Evolutionary conservation across 164 flowering plant species (phyloP), one percentile per base, ranked within the genome.

Genomic region (Piper longum): DNA sequence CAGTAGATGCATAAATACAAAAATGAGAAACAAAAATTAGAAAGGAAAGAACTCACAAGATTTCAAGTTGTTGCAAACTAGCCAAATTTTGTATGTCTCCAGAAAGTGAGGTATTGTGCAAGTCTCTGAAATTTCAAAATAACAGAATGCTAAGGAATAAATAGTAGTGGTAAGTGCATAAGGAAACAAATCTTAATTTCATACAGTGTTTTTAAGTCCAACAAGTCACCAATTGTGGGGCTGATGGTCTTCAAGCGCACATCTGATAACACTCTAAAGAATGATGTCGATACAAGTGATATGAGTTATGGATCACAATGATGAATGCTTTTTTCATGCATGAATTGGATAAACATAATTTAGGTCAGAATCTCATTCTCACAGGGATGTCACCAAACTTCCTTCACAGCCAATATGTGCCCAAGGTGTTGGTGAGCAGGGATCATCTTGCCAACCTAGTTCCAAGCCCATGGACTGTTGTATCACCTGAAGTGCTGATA

Each of bases 381-480:
- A 89, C 97, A 89, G 54, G 60, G 95, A 84, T 68, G 83, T 81
- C 54, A 89, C 90, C 0, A 72, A 19, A 71, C 75, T 87, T 75
- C 86, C 91, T 77, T 82, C 87, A 60, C 97, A 89, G 63, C 66
- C 76, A 52, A 89, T 74, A 66, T 77, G 86, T 63, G 85, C 77
- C 97, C 97, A 89, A 59, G 79, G 73, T 19, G 65, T 72, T 14
- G 97, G 97, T 66, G 75, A 82, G 77, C 97, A 89, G 4, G 97
- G 97, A 75, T 89, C 97, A 64, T 87, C 95, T 74, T 85, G 65
- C 97, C 97, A 89, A 55, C 81, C 90, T 51, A 89, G 73, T 76
- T 89, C 86, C 41, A 82, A 64, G 41, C 88, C 90, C 39, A 83
- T 76, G 3, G 78, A 84, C 61, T 85, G 83, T 65, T 85, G 82